Base-by-base conservation (phyloP, 805 yeast species). In the Ogataea neopini region DNA sequence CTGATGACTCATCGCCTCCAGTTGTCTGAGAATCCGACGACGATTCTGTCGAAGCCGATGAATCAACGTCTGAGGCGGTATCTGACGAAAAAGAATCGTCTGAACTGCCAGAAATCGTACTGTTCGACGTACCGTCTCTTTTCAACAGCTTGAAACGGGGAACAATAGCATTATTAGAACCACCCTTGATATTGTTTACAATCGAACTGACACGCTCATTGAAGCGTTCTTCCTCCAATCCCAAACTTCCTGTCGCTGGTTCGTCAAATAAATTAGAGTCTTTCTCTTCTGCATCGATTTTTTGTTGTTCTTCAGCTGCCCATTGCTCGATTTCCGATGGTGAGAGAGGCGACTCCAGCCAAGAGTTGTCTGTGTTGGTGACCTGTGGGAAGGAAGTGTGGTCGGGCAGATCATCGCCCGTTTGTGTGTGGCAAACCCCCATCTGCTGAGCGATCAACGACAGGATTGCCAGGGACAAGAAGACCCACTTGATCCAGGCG, bases 101-200 rank as follows among this genome's bases (percentile, higher is more conserved):
- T 11, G 36, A 32, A 6, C 6, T 17, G 9, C 18, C 15, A 28
- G 23, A 5, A 18, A n/a, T 20, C 28, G 43, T 19, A 32, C 28
- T 44, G 35, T 37, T 45, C 11, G 48, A 32, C 17, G 43, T 3
- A 2, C 17, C 34, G 20, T 49, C 64, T 47, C 66, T 52, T 43
- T 47, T 61, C 5, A 44, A 45, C 3, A 62, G 30, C 33, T 54
- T 54, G 40, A 62, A 62, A 40, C 67, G 51, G 7, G 67, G 66
- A n/a, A 57, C 52, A 13, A 61, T 60, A 4, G 61, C 65, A 46
- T 59, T 47, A 43, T 59, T 56, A 18, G 64, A 58, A 7, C 52
- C 48, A 33, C 50, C 37, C 44, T 42, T 60, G 18, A 62, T 60
- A 34, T 59, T 57, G 20, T 56, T 45, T 10, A 61, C 53, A 34